Base-by-base conservation (phyloP, 441 rosid species). In the Viola pubescens region DNA sequence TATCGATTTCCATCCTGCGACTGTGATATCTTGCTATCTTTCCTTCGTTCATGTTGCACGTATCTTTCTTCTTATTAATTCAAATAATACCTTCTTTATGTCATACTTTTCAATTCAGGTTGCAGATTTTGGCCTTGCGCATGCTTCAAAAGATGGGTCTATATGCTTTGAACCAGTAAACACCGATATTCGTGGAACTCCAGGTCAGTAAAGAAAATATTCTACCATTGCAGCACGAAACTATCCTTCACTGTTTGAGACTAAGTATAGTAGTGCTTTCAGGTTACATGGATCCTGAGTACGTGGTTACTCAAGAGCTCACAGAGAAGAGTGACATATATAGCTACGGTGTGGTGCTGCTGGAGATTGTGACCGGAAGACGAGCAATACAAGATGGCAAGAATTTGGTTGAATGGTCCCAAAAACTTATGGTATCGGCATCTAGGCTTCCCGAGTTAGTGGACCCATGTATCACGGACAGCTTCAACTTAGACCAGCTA, bases 241-340 rank as follows among this genome's bases (percentile, higher is more conserved):
- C 26, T 54, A 19, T 64, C 2, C 14, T 48, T 9, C 48, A 38
- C 12, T 59, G 40, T 19, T 42, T 61, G 19, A 42, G 44, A 60
- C 48, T 55, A 42, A 63, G 40, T 53, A 26, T 48, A 48, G 5
- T 58, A 48, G 59, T 54, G 45, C 13, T 75, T 75, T 62, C 91
- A 92, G 98, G 97, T 69, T 89, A 89, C 57, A 86, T 94, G 87
- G 97, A 94, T 75, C 98, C 96, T 37, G 97, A 89, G 73, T 89
- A 89, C 46, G 81, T 86, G 62, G 75, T 84, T 66, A 84, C 92
- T 37, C 96, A 83, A 65, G 88, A 94, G 71, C 88, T 90, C 63
- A 94, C 90, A 0, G 88, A 94, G 81, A 94, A 88, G 74, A 94
- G 97, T 58, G 97, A 94, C 69, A 73, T 90, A n/a, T 94, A 94